Evolutionary conservation across 108 stramenopile species (phyloP).

Genomic region (Nitzschia sp.): DNA sequence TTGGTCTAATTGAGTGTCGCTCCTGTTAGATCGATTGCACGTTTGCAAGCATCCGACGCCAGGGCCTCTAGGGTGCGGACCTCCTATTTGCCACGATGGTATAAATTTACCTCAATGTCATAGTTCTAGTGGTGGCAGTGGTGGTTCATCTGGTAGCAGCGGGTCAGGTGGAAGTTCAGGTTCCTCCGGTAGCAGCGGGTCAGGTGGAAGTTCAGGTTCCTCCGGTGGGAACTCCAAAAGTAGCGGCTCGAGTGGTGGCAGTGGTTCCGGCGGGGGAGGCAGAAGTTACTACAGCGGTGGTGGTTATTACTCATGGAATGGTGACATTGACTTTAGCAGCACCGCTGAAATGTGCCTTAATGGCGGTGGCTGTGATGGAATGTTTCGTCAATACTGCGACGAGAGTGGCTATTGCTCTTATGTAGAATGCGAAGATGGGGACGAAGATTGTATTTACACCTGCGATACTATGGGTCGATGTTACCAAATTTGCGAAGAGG

Average conservation of each 20-base stretch:
- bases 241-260: neutral
- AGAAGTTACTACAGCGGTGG: neutral
- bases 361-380: neutral
- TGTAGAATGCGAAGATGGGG: neutral
- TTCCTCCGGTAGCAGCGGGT: neutral
- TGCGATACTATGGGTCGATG: neutral
- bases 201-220: neutral
- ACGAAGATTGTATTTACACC: neutral
- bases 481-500: neutral
- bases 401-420: neutral
- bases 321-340: neutral
- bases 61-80: neutral
- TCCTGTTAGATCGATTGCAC: conserved; percentile 9
- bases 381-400: neutral
- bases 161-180: neutral
- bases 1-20: too few relatives aligned
- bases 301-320: neutral
- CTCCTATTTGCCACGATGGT: neutral
- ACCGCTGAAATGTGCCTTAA: neutral
- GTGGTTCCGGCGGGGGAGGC: neutral
- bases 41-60: conserved; percentile 1
- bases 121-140: neutral
- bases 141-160: conserved; percentile 10
- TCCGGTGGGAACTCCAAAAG: neutral
- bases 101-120: neutral